phyloP scores from a whole-genome alignment of 805 yeast genomes.

The Pichia nanzhaoensis region DNA sequence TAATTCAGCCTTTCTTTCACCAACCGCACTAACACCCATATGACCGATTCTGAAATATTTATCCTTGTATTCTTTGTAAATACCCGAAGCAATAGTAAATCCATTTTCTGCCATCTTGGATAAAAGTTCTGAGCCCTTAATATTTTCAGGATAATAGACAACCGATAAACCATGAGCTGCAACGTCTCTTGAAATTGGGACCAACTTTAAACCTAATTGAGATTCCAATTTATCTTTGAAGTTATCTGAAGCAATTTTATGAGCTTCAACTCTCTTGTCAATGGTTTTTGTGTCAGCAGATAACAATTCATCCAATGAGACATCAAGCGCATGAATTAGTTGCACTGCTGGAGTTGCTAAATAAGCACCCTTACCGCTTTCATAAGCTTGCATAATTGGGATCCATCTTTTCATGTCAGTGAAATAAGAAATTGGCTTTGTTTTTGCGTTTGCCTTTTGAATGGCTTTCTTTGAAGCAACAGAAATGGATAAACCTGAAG shows the following conservation, averaged over 20 bases:
- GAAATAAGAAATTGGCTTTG: constrained; percentile 49
- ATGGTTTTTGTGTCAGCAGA: constrained; percentile 30
- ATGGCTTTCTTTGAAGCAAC: constrained; percentile 73
- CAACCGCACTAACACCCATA: constrained; percentile 80
- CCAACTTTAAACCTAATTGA: constrained; percentile 56
- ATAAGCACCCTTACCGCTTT: constrained; percentile 70
- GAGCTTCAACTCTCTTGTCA: constrained; percentile 56
- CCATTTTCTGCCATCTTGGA: constrained; percentile 54
- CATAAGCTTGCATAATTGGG: constrained; percentile 84
- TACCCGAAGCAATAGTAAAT: constrained; percentile 82
- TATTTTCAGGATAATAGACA: constrained; percentile 70
- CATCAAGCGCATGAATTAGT: constrained; percentile 72
- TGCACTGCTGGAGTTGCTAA: constrained; percentile 98
- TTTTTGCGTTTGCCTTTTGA: constrained; percentile 44
- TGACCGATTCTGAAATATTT: constrained; percentile 93
- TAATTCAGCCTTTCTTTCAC: constrained; percentile 47
- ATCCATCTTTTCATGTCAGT: constrained; percentile 78
- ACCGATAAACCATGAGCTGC: constrained; percentile 91
- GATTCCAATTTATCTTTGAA: constrained; percentile 55
- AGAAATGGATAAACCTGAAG: constrained; percentile 82
- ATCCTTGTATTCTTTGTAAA: constrained; percentile 70
- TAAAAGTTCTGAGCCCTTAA: constrained; percentile 63
- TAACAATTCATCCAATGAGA: constrained; percentile 67
- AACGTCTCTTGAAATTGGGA: constrained; percentile 48
- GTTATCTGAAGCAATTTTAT: constrained; percentile 52